These are phyloP conservation scores for Aegilops bicornis DNA, from an alignment of 176 grass and related monocot genomes.

Conservation along the genomic window DNA sequence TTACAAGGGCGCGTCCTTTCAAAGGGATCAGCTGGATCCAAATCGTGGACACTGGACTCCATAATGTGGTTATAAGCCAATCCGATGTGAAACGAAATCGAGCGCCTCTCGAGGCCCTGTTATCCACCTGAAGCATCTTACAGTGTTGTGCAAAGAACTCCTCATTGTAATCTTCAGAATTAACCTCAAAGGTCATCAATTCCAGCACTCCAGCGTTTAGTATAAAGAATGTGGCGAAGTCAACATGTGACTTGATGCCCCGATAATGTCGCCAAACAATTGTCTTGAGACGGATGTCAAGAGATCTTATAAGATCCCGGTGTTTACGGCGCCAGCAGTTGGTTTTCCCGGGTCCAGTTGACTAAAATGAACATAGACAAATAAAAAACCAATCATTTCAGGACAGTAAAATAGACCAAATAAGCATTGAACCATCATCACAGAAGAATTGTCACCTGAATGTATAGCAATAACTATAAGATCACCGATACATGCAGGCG, in stretches of 20 bases:
- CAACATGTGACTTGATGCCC: not conserved
- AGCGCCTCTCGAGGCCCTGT: not conserved
- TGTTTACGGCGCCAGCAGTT: not conserved
- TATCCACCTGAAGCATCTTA: slow-evolving; percentile 7
- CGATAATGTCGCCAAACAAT: not conserved
- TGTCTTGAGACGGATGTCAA: not conserved
- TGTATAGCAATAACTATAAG: no score
- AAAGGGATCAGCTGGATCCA: not conserved
- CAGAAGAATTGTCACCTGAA: not conserved
- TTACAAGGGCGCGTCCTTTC: not conserved
- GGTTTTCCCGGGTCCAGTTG: not conserved
- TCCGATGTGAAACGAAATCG: not conserved
- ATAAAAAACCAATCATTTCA: not conserved
- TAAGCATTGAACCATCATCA: not conserved
- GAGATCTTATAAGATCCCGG: not conserved
- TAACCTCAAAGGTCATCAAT: not conserved
- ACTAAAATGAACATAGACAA: not conserved
- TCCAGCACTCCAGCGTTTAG: not conserved
- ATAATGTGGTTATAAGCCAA: not conserved
- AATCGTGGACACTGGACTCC: not conserved
- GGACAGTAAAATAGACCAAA: not conserved
- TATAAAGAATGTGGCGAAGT: not conserved
- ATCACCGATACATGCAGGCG: not conserved
- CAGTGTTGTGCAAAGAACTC: not conserved
- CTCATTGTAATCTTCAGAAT: not conserved